Evolutionary conservation across 768 basidiomycete genomes (phyloP).

Genomic region (Boletus fagicola): DNA sequence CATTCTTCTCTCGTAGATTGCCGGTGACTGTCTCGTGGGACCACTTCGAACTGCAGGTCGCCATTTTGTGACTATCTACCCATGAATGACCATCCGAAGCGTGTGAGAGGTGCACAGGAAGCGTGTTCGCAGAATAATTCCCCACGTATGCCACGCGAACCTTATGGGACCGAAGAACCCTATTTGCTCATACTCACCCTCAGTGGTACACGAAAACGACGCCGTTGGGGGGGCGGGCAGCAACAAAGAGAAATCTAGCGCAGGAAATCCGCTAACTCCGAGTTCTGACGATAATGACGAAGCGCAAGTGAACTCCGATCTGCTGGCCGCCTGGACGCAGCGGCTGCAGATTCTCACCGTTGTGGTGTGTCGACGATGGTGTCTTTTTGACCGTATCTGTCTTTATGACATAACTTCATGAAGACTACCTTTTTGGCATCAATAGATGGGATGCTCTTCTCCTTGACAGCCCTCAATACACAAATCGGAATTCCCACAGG

Average conservation of each 20-base stretch:
- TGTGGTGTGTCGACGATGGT: constrained; percentile 20
- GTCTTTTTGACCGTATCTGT: background rate
- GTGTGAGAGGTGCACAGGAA: background rate
- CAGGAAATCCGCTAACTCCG: background rate
- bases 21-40: constrained; percentile 1
- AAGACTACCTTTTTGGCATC: constrained; percentile 32
- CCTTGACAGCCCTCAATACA: constrained; percentile 25
- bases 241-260: constrained; percentile 4
- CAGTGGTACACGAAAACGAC: constrained; percentile 3
- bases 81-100: constrained; percentile 2
- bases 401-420: background rate
- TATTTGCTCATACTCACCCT: background rate
- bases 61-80: background rate
- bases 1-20: background rate
- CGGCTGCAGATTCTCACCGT: constrained; percentile 30
- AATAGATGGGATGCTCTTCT: constrained; percentile 29
- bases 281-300: constrained; percentile 8
- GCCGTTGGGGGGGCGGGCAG: constrained; percentile 6
- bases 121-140: constrained; percentile 4
- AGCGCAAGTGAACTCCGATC: constrained; percentile 12
- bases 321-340: constrained; percentile 27
- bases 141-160: constrained; percentile 16
- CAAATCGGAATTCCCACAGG: constrained; percentile 11
- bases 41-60: background rate
- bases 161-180: background rate